These are phyloP conservation scores for Cladosporium austrohemisphaericum DNA, from an alignment of 2,329 filamentous ascomycete genomes.

Conservation along the genomic window DNA sequence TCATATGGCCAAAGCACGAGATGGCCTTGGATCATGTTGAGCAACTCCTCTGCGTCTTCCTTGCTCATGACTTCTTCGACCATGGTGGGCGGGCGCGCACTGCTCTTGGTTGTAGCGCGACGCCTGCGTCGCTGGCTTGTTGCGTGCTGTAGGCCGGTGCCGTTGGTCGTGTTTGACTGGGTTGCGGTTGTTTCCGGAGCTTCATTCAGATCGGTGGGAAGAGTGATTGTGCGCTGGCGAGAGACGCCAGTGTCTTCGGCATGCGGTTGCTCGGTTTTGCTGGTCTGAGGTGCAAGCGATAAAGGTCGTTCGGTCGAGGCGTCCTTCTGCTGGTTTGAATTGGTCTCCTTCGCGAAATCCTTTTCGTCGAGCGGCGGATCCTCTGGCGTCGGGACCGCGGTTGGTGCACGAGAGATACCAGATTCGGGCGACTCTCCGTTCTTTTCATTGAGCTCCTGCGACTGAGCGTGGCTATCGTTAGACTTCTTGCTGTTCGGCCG, in stretches of 20 bases:
- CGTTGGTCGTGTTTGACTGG: conserved; percentile 19
- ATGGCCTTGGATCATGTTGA: conserved; percentile 79
- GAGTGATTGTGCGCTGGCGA: conserved; percentile 32
- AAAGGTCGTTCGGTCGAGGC: background rate
- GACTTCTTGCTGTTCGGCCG: conserved; percentile 30
- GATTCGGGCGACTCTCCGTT: conserved; percentile 22
- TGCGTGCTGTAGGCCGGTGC: conserved; percentile 19
- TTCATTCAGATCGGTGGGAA: conserved; percentile 15
- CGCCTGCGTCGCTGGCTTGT: conserved; percentile 58
- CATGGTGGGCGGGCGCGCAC: conserved; percentile 56
- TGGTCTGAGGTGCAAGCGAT: conserved; percentile 23
- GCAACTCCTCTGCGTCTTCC: conserved; percentile 74
- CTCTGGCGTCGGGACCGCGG: conserved; percentile 28
- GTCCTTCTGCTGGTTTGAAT: conserved; percentile 16
- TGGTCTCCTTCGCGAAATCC: conserved; percentile 19
- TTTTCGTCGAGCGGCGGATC: conserved; percentile 28
- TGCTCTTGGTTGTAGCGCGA: conserved; percentile 67
- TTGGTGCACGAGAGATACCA: conserved; percentile 25
- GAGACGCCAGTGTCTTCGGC: conserved; percentile 32
- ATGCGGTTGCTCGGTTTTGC: conserved; percentile 17
- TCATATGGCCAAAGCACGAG: conserved; percentile 93
- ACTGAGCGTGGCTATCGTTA: conserved; percentile 18
- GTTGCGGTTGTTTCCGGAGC: conserved; percentile 31
- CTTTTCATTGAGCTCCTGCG: conserved; percentile 28
- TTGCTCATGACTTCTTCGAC: conserved; percentile 72